Evolutionary conservation across 352 stramenopile genomes (phyloP).

Genomic region (Phytopythium cucurbitacearum): DNA sequence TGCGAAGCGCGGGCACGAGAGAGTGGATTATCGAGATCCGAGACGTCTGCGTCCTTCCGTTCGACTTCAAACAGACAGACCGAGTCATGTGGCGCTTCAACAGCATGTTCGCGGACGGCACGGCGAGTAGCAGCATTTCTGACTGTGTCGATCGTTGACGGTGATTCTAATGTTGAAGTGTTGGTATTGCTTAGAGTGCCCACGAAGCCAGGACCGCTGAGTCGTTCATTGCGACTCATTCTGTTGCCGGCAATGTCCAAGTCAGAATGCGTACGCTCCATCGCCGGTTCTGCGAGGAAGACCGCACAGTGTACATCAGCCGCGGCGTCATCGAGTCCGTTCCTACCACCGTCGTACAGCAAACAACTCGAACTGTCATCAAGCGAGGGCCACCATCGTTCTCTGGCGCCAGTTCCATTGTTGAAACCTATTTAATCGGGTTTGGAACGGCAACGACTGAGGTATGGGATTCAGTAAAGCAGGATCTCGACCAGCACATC

Average conservation of each 20-base stretch:
- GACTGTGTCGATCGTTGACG: neutral
- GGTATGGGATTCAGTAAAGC: neutral
- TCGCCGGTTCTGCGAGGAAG: neutral
- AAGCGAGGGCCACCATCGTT: too few species aligned
- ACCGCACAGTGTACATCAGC: neutral
- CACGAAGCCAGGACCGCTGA: neutral
- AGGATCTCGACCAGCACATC: neutral
- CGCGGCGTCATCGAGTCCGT: neutral
- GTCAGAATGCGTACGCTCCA: neutral
- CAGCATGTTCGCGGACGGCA: too few species aligned
- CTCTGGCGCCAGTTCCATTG: too few species aligned
- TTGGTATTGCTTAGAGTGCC: conserved; percentile 2
- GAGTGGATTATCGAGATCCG: neutral
- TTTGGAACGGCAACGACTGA: too few species aligned
- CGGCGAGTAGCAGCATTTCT: too few species aligned
- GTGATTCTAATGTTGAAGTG: conserved; percentile 1
- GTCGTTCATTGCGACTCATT: neutral
- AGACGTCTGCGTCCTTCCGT: neutral
- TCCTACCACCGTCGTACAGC: too few species aligned
- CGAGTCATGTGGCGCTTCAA: neutral
- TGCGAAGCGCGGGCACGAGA: neutral
- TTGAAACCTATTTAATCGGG: too few species aligned
- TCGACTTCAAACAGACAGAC: neutral
- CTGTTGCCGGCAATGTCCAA: neutral
- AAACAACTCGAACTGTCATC: too few species aligned